Conservation (phyloP, 2,329 filamentous ascomycete genomes). For the Emmonsiellopsis sp. region DNA sequence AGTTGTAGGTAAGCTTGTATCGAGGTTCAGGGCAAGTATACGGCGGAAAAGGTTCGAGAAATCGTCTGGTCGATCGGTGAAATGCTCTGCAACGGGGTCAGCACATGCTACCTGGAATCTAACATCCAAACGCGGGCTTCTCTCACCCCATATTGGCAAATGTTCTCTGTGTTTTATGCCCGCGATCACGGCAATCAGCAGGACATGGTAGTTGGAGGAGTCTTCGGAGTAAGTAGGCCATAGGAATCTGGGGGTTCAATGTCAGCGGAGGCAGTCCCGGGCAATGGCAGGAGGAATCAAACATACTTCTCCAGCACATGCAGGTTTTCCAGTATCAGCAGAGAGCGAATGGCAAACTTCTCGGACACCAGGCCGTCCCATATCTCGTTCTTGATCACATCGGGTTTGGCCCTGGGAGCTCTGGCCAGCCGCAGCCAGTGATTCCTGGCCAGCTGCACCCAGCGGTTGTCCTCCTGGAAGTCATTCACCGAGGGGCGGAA, state of each 20-base stretch:
- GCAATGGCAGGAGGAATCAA: background rate
- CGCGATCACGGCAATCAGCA: constrained; percentile 74
- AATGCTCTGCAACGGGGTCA: constrained; percentile 37
- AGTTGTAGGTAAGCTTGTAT: constrained; percentile 53
- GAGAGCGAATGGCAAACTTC: constrained; percentile 64
- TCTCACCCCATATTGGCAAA: constrained; percentile 73
- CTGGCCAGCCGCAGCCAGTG: constrained; percentile 71
- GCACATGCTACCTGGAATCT: background rate
- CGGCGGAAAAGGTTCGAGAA: constrained; percentile 88
- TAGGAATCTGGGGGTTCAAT: constrained; percentile 56
- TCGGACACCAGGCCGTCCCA: constrained; percentile 84
- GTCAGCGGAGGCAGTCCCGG: background rate
- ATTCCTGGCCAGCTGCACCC: constrained; percentile 64
- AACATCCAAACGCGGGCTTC: background rate
- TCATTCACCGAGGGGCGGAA: constrained; percentile 33
- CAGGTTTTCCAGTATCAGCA: constrained; percentile 78
- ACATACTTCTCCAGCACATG: constrained; percentile 74
- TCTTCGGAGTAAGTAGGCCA: constrained; percentile 90
- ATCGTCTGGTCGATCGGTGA: constrained; percentile 64
- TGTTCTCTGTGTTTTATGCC: constrained; percentile 84
- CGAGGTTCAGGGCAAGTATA: constrained; percentile 75
- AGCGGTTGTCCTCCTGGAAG: constrained; percentile 34
- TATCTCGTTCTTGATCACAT: constrained; percentile 75
- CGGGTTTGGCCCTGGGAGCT: constrained; percentile 64
- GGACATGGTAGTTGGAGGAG: constrained; percentile 81